Evolutionary conservation across 768 basidiomycete species (phyloP).

Genomic region (Kwoniella sp.): DNA sequence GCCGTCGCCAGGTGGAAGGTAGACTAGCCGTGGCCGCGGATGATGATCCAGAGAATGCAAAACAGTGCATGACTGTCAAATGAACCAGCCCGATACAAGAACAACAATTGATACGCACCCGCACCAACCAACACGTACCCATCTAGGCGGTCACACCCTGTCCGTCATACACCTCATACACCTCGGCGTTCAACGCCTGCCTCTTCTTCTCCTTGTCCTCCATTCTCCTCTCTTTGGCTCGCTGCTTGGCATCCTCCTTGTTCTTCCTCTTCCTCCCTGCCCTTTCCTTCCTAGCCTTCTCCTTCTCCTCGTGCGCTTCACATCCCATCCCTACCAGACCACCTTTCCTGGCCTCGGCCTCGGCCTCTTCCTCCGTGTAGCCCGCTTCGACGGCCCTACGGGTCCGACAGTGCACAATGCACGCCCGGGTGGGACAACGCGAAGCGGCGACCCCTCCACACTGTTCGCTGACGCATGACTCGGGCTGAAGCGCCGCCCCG

Average conservation of each 20-base stretch:
- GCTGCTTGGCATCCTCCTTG: conserved; percentile 20
- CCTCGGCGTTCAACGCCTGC: not conserved
- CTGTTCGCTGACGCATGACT: conserved; percentile 11
- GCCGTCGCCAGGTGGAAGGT: conserved; percentile 46
- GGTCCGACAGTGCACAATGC: conserved; percentile 46
- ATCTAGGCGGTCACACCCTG: too few species aligned
- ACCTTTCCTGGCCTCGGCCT: conserved; percentile 23
- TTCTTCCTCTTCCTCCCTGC: conserved; percentile 36
- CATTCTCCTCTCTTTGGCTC: conserved; percentile 11
- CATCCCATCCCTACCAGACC: conserved; percentile 45
- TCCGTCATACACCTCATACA: too few species aligned
- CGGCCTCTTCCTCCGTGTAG: conserved; percentile 27
- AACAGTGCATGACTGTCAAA: too few species aligned
- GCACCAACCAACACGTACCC: too few species aligned
- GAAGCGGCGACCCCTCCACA: conserved; percentile 38
- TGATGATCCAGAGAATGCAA: not conserved
- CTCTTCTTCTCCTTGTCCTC: not conserved
- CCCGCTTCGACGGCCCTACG: conserved; percentile 29
- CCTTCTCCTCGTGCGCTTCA: conserved; percentile 49
- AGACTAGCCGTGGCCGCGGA: conserved; percentile 27
- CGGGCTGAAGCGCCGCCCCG: not conserved
- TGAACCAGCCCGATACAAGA: too few species aligned
- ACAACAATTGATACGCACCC: too few species aligned
- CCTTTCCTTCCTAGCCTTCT: conserved; percentile 37
- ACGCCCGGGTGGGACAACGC: conserved; percentile 39